Evolutionary conservation across 768 basidiomycete species (phyloP).

Genomic region (Strobilomyces confusus): DNA sequence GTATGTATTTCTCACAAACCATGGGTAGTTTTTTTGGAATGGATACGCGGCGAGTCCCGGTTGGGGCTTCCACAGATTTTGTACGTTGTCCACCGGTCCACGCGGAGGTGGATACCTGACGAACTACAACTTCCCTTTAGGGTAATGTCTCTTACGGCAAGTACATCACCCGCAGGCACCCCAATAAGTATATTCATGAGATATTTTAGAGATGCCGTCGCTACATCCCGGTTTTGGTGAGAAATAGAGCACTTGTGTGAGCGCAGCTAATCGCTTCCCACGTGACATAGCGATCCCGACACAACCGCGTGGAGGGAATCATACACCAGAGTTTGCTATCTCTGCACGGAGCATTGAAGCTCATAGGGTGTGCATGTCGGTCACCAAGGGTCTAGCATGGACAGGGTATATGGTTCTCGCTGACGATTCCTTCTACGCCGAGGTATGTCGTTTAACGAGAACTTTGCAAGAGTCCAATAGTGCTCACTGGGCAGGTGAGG

Average conservation of each 20-base stretch:
- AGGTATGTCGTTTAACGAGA: slow-evolving; percentile 36
- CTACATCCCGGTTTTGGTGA: slow-evolving; percentile 63
- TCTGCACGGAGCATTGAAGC: slow-evolving; percentile 59
- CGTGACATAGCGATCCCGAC: slow-evolving; percentile 62
- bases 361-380: slow-evolving; percentile 53
- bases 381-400: slow-evolving; percentile 59
- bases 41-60: slow-evolving; percentile 31
- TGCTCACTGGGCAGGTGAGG: slow-evolving; percentile 19
- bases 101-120: slow-evolving; percentile 2
- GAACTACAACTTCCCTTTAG: slow-evolving; percentile 36
- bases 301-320: slow-evolving; percentile 65
- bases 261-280: slow-evolving; percentile 23
- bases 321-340: slow-evolving; percentile 62
- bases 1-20: slow-evolving; percentile 48
- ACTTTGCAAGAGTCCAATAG: not conserved
- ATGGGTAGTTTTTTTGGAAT: slow-evolving; percentile 44
- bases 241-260: slow-evolving; percentile 7
- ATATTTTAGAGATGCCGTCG: slow-evolving; percentile 49
- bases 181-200: slow-evolving; percentile 12
- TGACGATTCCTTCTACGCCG: slow-evolving; percentile 52
- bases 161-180: slow-evolving; percentile 25
- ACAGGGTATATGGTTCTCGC: slow-evolving; percentile 57
- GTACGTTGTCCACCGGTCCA: slow-evolving; percentile 39
- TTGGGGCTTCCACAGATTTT: slow-evolving; percentile 72
- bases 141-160: slow-evolving; percentile 70